Percentiles rank a stretch among this genome's conserved stretches.
Conservation (phyloP, 805 yeast genomes). For the Candida glaebosa region DNA sequence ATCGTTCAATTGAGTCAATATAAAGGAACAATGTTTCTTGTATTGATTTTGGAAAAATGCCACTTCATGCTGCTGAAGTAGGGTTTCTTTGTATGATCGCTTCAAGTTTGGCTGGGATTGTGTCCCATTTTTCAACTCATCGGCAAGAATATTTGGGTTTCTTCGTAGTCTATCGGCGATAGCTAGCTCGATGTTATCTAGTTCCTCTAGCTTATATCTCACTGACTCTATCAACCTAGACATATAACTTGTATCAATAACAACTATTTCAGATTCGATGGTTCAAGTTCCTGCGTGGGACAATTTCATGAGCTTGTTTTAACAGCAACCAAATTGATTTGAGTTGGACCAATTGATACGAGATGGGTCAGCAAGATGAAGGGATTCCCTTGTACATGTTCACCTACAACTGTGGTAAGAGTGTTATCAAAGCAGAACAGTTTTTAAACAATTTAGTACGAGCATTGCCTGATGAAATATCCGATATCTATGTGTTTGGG, state of each 20-base stretch:
- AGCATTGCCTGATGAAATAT: slow-evolving; percentile 28
- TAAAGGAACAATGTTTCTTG: slow-evolving; percentile 15
- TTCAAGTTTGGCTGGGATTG: slow-evolving; percentile 20
- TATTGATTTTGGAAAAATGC: slow-evolving; percentile 47
- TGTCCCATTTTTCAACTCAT: slow-evolving; percentile 11
- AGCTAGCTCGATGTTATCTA: slow-evolving; percentile 69
- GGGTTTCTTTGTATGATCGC: slow-evolving; percentile 47
- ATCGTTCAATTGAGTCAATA: slow-evolving; percentile 5
- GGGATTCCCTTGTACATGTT: slow-evolving; percentile 24
- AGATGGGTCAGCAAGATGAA: not conserved
- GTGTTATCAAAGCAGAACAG: slow-evolving; percentile 28
- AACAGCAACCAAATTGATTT: not conserved
- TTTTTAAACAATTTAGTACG: slow-evolving; percentile 25
- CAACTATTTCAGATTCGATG: too few species aligned
- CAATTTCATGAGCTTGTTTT: not conserved
- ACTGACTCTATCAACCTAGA: slow-evolving; percentile 31
- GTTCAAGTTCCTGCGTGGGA: not conserved
- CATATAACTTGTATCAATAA: slow-evolving; percentile 13
- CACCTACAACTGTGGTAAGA: slow-evolving; percentile 60
- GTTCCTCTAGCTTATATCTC: slow-evolving; percentile 49
- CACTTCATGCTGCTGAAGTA: slow-evolving; percentile 69
- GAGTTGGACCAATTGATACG: not conserved
- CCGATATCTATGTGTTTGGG: slow-evolving; percentile 56
- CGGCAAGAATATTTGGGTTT: slow-evolving; percentile 54
- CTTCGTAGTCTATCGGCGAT: slow-evolving; percentile 57